Conservation (phyloP, 108 stramenopile species). For the Nannochloropsis gaditana region DNA sequence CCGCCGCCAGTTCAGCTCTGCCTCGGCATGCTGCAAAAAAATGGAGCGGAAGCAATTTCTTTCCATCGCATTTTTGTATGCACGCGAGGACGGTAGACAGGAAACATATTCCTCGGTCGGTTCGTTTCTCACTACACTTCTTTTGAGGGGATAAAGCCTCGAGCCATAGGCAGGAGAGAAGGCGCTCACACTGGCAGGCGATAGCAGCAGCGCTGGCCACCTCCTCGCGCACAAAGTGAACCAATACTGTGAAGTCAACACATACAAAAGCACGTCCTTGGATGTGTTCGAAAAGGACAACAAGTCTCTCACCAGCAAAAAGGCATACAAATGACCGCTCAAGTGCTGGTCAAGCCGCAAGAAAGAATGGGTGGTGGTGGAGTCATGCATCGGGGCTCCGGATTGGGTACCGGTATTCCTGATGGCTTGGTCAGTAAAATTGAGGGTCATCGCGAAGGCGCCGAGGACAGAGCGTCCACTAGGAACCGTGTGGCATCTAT, state of each 20-base stretch:
- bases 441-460: too few relatives aligned
- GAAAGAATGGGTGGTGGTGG: not conserved
- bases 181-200: too few relatives aligned
- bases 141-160: too few relatives aligned
- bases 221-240: slow-evolving; percentile 3
- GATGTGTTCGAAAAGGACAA: not conserved
- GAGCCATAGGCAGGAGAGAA: too few relatives aligned
- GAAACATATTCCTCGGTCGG: not conserved
- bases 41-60: not conserved
- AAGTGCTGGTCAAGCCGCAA: not conserved
- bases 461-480: too few relatives aligned
- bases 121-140: not conserved
- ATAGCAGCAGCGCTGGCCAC: not conserved
- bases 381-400: too few relatives aligned
- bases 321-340: not conserved
- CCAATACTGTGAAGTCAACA: not conserved
- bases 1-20: slow-evolving; percentile 16
- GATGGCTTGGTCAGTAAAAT: too few relatives aligned
- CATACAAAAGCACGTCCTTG: not conserved
- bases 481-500: too few relatives aligned
- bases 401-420: too few relatives aligned
- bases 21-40: slow-evolving; percentile 10
- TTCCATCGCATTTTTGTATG: not conserved
- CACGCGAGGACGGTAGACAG: not conserved
- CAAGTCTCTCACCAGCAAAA: not conserved